Base-by-base conservation (phyloP, 2,329 filamentous ascomycete species). In the Thielaviopsis musarum region DNA sequence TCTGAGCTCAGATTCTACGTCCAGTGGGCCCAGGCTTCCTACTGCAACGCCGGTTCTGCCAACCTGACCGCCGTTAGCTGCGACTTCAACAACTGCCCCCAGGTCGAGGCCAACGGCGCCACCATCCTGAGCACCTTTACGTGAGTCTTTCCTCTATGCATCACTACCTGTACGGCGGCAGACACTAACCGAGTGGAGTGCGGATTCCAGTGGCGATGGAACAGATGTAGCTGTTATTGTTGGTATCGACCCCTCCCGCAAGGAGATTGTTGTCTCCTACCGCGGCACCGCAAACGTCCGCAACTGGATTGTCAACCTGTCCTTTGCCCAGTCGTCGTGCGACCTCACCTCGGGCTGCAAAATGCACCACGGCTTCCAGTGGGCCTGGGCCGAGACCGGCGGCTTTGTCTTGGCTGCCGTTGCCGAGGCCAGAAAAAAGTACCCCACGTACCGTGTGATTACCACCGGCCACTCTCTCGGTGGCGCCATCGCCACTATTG, bases 381-480 rank as follows among this genome's bases (percentile, higher is more conserved):
- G 67, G n/a, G 76, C 78, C 51, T 87, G 81, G 79, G 63, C 69
- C 12, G 81, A 84, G 62, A 73, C 83, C 21, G 65, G 72, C 15
- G 58, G 60, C 1, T 64, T 66, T 4, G 74, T 78, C 17, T 64
- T 77, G 6, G 63, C 66, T 1, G 74, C 73, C 58, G 66, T 85
- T 22, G 63, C 69, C 21, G 61, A 67, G 1, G 79, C 79, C 2
- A 67, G 66, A 49, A 65, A 66, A 1, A 67, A 72, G 28, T 70
- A 81, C 70, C 80, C 82, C 0, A 63, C 62, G 54, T 84, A 77
- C 71, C 68, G 68, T 53, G 66, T 86, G 66, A 67, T 84, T 19
- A 69, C 77, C n/a, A 82, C 82, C 0, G 85, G 85, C 41, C 84
- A 88, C 72, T 85, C 81, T 10, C 78, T 88, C 3, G 85, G 85